Conservation (phyloP, 306 rosid species). For the Malus asiatica region DNA sequence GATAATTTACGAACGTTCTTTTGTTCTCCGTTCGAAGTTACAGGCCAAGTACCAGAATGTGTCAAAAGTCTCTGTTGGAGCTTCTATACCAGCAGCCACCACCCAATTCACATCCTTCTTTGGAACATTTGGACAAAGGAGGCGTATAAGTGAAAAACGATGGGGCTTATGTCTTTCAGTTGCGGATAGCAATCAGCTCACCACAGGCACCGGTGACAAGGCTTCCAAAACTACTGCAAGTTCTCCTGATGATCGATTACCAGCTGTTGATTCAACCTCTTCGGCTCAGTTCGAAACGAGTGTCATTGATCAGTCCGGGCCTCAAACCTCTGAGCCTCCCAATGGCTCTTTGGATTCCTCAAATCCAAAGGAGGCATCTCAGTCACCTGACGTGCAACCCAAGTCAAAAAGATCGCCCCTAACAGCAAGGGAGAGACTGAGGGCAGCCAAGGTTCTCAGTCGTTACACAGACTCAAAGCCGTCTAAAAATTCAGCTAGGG, state of each 20-base stretch:
- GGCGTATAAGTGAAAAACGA: slow-evolving; percentile 35
- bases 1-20: slow-evolving; percentile 18
- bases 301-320: slow-evolving; percentile 17
- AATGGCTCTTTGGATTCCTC: slow-evolving; percentile 27
- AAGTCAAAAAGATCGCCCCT: slow-evolving; percentile 36
- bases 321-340: slow-evolving; percentile 41
- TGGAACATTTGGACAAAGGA: slow-evolving; percentile 29
- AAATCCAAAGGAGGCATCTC: slow-evolving; percentile 24
- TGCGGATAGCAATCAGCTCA: slow-evolving; percentile 58
- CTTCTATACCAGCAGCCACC: slow-evolving; percentile 35
- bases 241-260: slow-evolving; percentile 20
- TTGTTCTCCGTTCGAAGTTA: slow-evolving; percentile 36
- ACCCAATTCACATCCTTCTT: slow-evolving; percentile 32
- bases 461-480: slow-evolving; percentile 52
- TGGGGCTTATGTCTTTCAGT: slow-evolving; percentile 37
- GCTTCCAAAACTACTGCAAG: slow-evolving; percentile 30
- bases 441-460: slow-evolving; percentile 66
- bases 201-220: slow-evolving; percentile 42
- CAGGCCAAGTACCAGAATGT: slow-evolving; percentile 46
- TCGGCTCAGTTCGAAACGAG: slow-evolving; percentile 26
- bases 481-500: slow-evolving; percentile 50
- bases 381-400: slow-evolving; percentile 26
- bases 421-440: slow-evolving; percentile 76
- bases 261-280: slow-evolving; percentile 21
- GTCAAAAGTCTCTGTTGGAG: slow-evolving; percentile 43